Conservation (phyloP, 2,329 filamentous ascomycete species). For the Hypoxylon sp. region DNA sequence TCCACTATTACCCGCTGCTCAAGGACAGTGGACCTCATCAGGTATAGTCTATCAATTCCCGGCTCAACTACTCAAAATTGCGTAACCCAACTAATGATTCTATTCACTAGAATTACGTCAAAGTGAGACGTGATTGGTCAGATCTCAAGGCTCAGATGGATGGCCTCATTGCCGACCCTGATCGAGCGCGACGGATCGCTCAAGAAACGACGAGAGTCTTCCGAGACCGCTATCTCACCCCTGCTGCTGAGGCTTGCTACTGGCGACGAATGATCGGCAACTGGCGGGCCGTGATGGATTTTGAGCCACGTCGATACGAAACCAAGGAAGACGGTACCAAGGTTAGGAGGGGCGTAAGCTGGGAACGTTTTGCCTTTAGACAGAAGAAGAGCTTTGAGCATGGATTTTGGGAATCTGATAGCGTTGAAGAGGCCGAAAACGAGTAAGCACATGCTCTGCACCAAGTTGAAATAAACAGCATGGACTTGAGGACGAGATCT, state of each 20-base stretch:
- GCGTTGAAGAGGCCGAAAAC: conserved; percentile 20
- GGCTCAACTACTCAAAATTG: too few species aligned
- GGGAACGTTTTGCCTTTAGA: conserved; percentile 49
- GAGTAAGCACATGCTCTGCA: conserved; percentile 18
- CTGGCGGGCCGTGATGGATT: conserved; percentile 47
- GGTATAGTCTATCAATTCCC: conserved; percentile 19
- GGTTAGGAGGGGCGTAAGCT: conserved; percentile 49
- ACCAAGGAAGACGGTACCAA: conserved; percentile 36
- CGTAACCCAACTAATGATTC: not conserved
- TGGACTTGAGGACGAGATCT: not conserved
- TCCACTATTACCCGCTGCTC: conserved; percentile 64
- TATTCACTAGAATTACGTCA: conserved; percentile 59
- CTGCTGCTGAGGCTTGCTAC: conserved; percentile 69
- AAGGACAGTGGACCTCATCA: conserved; percentile 61
- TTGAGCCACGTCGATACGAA: conserved; percentile 44
- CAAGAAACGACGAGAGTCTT: conserved; percentile 64
- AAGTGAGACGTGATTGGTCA: conserved; percentile 62
- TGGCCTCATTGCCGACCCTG: conserved; percentile 60
- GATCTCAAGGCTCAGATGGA: conserved; percentile 58
- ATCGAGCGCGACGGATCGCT: conserved; percentile 64
- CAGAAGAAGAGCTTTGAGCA: conserved; percentile 47
- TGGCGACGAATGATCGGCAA: conserved; percentile 59
- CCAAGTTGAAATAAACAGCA: not conserved
- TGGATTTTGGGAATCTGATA: conserved; percentile 45
- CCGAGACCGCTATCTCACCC: conserved; percentile 67